These are phyloP conservation scores for Phalaenopsis hybrid DNA, from an alignment of 116 monocot genomes.

Conservation along the genomic window DNA sequence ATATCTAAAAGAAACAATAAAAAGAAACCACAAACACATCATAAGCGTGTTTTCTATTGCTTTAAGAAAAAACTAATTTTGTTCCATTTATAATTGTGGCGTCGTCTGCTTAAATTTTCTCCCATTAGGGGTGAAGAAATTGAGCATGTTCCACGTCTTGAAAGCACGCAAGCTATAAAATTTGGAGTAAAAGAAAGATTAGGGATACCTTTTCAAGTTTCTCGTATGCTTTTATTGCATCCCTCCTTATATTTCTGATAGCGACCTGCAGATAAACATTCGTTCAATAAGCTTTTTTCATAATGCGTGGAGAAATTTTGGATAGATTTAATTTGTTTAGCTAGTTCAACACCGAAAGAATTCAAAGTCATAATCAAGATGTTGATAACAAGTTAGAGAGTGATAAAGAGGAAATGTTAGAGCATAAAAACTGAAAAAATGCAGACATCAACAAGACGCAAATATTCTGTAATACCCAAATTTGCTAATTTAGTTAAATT, in stretches of 20 bases:
- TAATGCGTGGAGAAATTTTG: neutral
- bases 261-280: conserved; percentile 50
- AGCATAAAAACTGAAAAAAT: neutral
- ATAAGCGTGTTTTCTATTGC: neutral
- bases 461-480: neutral
- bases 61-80: neutral
- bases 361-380: neutral
- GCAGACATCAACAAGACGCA: neutral
- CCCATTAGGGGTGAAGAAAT: neutral
- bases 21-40: too few relatives aligned
- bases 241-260: conserved; percentile 93
- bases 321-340: neutral
- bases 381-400: neutral
- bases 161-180: too few relatives aligned
- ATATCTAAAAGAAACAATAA: too few relatives aligned
- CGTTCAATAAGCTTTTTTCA: neutral
- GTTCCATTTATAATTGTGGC: neutral
- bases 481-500: too few relatives aligned
- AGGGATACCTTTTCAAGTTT: conserved; percentile 87
- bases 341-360: neutral
- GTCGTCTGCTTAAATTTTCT: neutral
- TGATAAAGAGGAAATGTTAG: neutral
- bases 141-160: neutral
- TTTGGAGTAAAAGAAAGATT: neutral
- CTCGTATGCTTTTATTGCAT: conserved; percentile 85